Evolutionary conservation across 495 filamentous ascomycete genomes (phyloP), one percentile per base, ranked within the genome.

Genomic region (Geoglossum glabrum): DNA sequence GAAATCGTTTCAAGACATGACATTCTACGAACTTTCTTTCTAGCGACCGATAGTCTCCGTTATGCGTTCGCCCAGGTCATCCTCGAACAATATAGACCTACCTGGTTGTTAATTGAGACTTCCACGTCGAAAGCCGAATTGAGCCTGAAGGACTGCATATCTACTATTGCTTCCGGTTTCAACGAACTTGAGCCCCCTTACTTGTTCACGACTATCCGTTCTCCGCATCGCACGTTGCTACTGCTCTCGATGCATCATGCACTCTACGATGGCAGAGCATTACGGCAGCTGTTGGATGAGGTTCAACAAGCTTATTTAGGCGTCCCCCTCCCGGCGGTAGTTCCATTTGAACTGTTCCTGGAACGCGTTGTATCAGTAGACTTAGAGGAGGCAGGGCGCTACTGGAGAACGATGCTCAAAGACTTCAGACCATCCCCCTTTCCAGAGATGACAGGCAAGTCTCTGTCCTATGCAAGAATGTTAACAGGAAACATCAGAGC

Each of bases 191-290:
- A 40, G 13, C 58, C 67, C 28, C 69, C 70, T 0, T 72, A 71
- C 49, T 62, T 61, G 1, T 56, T 68, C 58, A 57, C 36, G 56
- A 26, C 52, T 65, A 55, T 10, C 30, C 10, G 9, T 40, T 31
- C 27, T 47, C 34, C 38, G 61, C 38, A 54, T 13, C 30, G 67
- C 51, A 47, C 55, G 6, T 30, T 64, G 47, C 64, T 82, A 0
- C 68, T 77, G 10, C 64, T 90, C 28, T 81, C 76, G 0, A 85
- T 87, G 59, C 87, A 90, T 63, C 87, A 93, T 66, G 85, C 86
- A 2, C 66, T 90, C 1, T 90, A 93, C 63, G 87, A 93, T 67
- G 87, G 83, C 21, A 74, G 79, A 28, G 84, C 83, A 0, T 79
- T 90, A 38, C 69, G 73, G 33, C 66, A 74, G 19, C 68, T 93